Percentiles rank a stretch among this genome's conserved stretches.
phyloP scores from a whole-genome alignment of 768 basidiomycete species.

The Lactifluus subvellereus region DNA sequence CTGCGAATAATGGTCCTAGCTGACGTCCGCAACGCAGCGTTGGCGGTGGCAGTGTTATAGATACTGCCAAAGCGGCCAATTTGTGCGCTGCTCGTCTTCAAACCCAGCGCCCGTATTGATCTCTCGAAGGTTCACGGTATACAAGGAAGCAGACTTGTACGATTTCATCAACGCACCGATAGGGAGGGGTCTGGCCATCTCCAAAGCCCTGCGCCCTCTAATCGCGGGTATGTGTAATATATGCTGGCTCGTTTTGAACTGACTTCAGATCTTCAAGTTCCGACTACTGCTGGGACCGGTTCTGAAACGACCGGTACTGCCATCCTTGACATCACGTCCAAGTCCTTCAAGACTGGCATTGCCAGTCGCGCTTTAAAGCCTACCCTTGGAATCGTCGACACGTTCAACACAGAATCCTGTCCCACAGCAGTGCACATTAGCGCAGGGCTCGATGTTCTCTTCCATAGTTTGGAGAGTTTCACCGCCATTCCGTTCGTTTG shows the following conservation, averaged over 20 bases:
- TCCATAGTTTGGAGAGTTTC: constrained; percentile 93
- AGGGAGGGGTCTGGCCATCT: constrained; percentile 85
- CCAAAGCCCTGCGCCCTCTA: constrained; percentile 67
- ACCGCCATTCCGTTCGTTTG: constrained; percentile 80
- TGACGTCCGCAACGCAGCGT: constrained; percentile 42
- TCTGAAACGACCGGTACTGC: constrained; percentile 95
- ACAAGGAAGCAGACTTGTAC: constrained; percentile 87
- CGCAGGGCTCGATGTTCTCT: constrained; percentile 91
- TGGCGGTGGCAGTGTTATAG: constrained; percentile 92
- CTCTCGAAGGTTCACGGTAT: constrained; percentile 67
- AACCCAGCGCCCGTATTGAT: neutral
- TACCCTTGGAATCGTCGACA: constrained; percentile 72
- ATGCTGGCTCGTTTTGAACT: neutral
- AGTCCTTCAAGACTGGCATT: constrained; percentile 94
- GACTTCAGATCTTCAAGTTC: constrained; percentile 37
- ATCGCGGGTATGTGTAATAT: constrained; percentile 55
- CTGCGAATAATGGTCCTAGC: neutral
- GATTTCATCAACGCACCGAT: constrained; percentile 97
- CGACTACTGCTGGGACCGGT: constrained; percentile 81
- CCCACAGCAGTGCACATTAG: constrained; percentile 91
- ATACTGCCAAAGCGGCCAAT: constrained; percentile 94
- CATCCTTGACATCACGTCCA: constrained; percentile 88
- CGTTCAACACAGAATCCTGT: constrained; percentile 86
- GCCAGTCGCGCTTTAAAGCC: constrained; percentile 90
- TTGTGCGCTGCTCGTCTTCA: constrained; percentile 40